These are phyloP conservation scores for Fusarium nematophilum DNA, from an alignment of 2,329 filamentous ascomycete genomes.

Conservation along the genomic window DNA sequence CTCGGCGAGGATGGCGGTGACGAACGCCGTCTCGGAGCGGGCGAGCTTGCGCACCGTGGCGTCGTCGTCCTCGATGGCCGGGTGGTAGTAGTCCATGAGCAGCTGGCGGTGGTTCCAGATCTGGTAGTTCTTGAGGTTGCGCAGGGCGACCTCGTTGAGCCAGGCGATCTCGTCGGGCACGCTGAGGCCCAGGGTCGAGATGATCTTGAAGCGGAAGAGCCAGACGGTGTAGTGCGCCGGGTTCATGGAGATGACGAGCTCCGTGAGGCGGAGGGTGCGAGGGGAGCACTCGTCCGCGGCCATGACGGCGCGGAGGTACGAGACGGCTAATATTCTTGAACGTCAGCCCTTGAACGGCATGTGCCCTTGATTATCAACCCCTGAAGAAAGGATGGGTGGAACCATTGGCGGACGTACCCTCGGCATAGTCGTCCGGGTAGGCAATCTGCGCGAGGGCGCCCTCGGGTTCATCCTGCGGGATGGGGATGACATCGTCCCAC, in stretches of 20 bases:
- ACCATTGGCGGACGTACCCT: constrained; percentile 63
- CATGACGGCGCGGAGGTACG: constrained; percentile 95
- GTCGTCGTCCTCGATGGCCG: constrained; percentile 67
- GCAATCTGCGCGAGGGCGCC: constrained; percentile 91
- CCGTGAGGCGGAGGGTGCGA: constrained; percentile 82
- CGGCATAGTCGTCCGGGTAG: constrained; percentile 88
- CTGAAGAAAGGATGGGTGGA: constrained; percentile 11
- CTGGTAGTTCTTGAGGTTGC: constrained; percentile 97
- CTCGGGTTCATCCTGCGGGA: constrained; percentile 85
- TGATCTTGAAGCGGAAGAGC: constrained; percentile 88
- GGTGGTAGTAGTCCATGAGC: constrained; percentile 69
- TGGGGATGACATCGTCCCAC: constrained; percentile 87
- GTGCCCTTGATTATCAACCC: constrained; percentile 2
- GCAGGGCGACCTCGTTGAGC: constrained; percentile 85
- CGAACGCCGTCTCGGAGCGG: constrained; percentile 77
- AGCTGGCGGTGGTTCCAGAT: constrained; percentile 86
- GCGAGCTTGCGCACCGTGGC: constrained; percentile 68
- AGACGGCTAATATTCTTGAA: constrained; percentile 70
- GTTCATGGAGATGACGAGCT: constrained; percentile 91
- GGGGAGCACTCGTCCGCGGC: constrained; percentile 84
- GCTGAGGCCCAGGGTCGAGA: constrained; percentile 74
- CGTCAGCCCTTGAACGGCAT: constrained; percentile 29
- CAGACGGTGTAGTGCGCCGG: constrained; percentile 98
- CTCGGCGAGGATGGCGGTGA: constrained; percentile 81
- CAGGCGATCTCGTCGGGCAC: constrained; percentile 81